phyloP scores from a whole-genome alignment of 352 stramenopile genomes.

The Globisporangium perplexum region DNA sequence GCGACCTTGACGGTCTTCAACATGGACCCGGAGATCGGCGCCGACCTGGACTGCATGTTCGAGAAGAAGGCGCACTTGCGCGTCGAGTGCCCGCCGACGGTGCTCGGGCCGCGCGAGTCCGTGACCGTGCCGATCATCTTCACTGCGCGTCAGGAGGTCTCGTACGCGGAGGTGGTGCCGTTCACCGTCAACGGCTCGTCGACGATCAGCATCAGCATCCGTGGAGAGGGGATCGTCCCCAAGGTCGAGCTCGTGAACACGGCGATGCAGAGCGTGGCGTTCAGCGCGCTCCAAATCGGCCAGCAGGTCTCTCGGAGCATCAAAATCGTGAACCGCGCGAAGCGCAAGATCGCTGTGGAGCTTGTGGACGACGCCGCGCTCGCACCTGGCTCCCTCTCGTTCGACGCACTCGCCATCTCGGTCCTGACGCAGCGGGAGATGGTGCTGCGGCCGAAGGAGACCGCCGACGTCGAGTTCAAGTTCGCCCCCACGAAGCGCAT shows the following conservation, averaged over 20 bases:
- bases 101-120: conserved; percentile 74
- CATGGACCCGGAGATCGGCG: conserved; percentile 67
- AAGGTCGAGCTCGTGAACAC: conserved; percentile 88
- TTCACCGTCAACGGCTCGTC: conserved; percentile 90
- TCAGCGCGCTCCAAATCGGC: conserved; percentile 82
- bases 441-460: conserved; percentile 72
- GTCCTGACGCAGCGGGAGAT: conserved; percentile 66
- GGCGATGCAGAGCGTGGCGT: conserved; percentile 73
- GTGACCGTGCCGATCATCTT: conserved; percentile 84
- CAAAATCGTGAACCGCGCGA: conserved; percentile 84
- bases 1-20: conserved; percentile 77
- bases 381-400: conserved; percentile 15
- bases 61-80: conserved; percentile 82
- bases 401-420: conserved; percentile 45
- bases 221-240: conserved; percentile 68
- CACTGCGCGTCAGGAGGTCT: conserved; percentile 70
- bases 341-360: conserved; percentile 63
- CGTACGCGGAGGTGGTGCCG: conserved; percentile 83
- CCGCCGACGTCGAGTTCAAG: conserved; percentile 59
- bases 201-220: conserved; percentile 67
- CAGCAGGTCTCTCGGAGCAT: conserved; percentile 64
- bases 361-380: conserved; percentile 28
- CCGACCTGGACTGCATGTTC: conserved; percentile 89
- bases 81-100: conserved; percentile 80
- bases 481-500: conserved; percentile 70